These are phyloP conservation scores for Ophiosphaerella korrae DNA, from an alignment of 2,329 filamentous ascomycete genomes.

Conservation along the genomic window DNA sequence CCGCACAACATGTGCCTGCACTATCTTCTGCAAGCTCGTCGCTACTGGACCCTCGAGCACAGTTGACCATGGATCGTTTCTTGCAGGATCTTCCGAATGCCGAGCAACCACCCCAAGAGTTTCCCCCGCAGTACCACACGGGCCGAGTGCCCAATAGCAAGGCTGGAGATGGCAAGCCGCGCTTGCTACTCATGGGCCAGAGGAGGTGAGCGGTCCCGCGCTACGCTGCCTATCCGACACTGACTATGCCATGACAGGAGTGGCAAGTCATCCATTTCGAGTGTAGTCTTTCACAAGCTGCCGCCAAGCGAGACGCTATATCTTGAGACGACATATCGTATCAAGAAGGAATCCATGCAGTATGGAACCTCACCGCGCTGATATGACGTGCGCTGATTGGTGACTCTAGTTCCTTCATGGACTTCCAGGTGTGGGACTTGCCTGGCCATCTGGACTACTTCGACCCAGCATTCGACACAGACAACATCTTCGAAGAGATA, in stretches of 20 bases:
- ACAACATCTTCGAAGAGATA: constrained; percentile 91
- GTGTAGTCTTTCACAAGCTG: constrained; percentile 98
- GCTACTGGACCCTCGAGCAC: constrained; percentile 45
- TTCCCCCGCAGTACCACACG: constrained; percentile 48
- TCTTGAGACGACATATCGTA: constrained; percentile 89
- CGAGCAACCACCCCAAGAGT: constrained; percentile 46
- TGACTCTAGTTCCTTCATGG: constrained; percentile 85
- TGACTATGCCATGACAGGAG: constrained; percentile 64
- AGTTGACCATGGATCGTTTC: constrained; percentile 51
- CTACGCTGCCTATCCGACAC: background rate
- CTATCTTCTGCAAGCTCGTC: constrained; percentile 32
- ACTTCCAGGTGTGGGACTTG: constrained; percentile 98
- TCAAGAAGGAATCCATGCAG: constrained; percentile 96
- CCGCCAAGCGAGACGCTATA: constrained; percentile 95
- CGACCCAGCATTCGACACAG: constrained; percentile 85
- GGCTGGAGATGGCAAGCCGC: constrained; percentile 71
- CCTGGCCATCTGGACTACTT: constrained; percentile 94
- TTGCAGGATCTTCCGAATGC: constrained; percentile 50
- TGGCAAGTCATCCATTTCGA: constrained; percentile 97
- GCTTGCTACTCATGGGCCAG: constrained; percentile 92
- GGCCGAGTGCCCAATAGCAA: constrained; percentile 55
- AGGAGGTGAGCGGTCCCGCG: constrained; percentile 67
- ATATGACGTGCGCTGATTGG: constrained; percentile 5
- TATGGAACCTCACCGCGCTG: constrained; percentile 55
- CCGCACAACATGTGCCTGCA: constrained; percentile 1